Evolutionary conservation across 768 basidiomycete genomes (phyloP).

Genomic region (Thelephora aurantiotincta): DNA sequence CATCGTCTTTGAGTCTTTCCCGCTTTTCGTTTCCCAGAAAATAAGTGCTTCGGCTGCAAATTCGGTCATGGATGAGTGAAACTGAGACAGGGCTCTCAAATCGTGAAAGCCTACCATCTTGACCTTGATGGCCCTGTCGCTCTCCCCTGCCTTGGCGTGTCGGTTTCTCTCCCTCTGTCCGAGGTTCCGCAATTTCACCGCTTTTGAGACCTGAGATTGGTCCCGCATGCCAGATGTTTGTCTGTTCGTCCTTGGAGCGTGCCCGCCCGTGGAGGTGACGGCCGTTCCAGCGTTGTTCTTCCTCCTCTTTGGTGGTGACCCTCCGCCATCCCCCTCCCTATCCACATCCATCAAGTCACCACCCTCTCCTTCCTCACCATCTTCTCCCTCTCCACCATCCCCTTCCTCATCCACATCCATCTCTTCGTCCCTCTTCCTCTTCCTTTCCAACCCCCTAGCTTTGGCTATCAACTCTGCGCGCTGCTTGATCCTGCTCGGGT

Average conservation of each 20-base stretch:
- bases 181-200: conserved; percentile 71
- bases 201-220: conserved; percentile 65
- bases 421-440: conserved; percentile 46
- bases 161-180: conserved; percentile 79
- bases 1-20: conserved; percentile 75
- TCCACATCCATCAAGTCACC: conserved; percentile 28
- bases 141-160: conserved; percentile 84
- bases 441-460: conserved; percentile 52
- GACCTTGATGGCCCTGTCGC: conserved; percentile 64
- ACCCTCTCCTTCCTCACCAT: conserved; percentile 23
- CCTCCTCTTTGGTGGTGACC: conserved; percentile 40
- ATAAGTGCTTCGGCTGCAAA: conserved; percentile 72
- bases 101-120: conserved; percentile 55
- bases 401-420: conserved; percentile 42
- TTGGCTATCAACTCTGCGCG: conserved; percentile 80
- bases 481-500: conserved; percentile 78
- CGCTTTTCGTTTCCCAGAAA: conserved; percentile 69
- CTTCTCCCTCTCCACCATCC: conserved; percentile 22
- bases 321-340: conserved; percentile 11
- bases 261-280: conserved; percentile 31
- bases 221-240: conserved; percentile 71
- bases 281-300: conserved; percentile 48
- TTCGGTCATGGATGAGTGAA: conserved; percentile 5
- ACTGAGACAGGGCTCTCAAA: not conserved
- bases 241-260: conserved; percentile 58